Evolutionary conservation across 768 basidiomycete species (phyloP).

Genomic region (Agrocybe praecox): DNA sequence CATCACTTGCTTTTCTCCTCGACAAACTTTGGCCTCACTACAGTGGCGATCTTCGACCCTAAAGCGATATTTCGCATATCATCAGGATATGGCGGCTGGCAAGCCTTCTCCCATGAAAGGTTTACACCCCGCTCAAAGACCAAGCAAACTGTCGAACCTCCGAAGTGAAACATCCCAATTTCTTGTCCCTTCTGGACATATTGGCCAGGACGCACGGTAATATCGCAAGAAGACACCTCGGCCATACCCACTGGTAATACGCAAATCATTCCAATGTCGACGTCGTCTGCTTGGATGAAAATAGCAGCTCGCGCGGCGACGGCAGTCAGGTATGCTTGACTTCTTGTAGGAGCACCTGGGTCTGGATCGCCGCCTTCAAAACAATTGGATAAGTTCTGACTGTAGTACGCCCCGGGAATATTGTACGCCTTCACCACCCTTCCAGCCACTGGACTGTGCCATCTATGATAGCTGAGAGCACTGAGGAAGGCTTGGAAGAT

Average conservation of each 20-base stretch:
- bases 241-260: slow-evolving; percentile 2
- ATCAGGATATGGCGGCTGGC: too few species aligned
- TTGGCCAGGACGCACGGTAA: background rate
- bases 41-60: too few species aligned
- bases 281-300: background rate
- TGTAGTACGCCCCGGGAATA: slow-evolving; percentile 2
- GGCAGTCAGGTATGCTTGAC: background rate
- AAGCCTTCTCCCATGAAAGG: too few species aligned
- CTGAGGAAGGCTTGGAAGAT: slow-evolving; percentile 5
- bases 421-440: background rate
- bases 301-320: background rate
- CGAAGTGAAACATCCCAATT: slow-evolving; percentile 3
- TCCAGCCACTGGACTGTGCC: slow-evolving; percentile 1
- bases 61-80: too few species aligned
- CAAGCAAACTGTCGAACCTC: background rate
- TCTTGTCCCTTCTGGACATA: background rate
- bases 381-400: background rate
- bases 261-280: background rate
- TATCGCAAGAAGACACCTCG: background rate
- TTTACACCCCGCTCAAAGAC: too few species aligned
- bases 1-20: too few species aligned
- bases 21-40: too few species aligned
- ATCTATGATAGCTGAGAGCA: slow-evolving; percentile 1
- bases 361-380: background rate
- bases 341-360: background rate